Percentiles rank a stretch among this genome's conserved stretches.
These are phyloP conservation scores for Dictyostelium intermedium DNA, from an alignment of 78 protist species.

Conservation along the genomic window DNA sequence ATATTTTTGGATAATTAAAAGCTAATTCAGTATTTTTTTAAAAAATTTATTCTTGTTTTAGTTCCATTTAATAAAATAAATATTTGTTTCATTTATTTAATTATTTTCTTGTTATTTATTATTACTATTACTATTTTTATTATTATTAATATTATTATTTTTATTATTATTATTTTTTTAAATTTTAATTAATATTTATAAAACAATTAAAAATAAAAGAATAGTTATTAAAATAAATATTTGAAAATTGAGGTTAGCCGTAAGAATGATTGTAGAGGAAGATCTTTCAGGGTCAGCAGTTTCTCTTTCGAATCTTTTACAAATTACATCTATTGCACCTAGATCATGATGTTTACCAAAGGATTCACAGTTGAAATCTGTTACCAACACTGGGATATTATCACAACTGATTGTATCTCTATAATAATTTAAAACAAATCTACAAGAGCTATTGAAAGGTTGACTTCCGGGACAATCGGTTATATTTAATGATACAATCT, in stretches of 20 bases:
- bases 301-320: neutral
- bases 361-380: neutral
- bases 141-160: neutral
- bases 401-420: neutral
- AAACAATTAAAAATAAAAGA: neutral
- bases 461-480: neutral
- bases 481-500: neutral
- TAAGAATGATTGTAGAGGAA: neutral
- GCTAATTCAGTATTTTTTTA: too few species aligned
- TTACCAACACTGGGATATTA: neutral
- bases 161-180: neutral
- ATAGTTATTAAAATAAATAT: neutral
- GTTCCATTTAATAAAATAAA: too few species aligned
- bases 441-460: neutral
- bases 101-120: too few species aligned
- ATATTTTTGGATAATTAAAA: too few species aligned
- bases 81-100: too few species aligned
- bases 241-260: neutral
- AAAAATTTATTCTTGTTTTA: too few species aligned
- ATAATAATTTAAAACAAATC: neutral
- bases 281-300: neutral
- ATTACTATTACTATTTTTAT: too few species aligned
- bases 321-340: constrained; percentile 1
- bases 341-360: constrained; percentile 13
- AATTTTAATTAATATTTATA: neutral